Evolutionary conservation across 768 basidiomycete species (phyloP), one percentile per base, ranked within the genome.

Genomic region (Hortiboletus campestris): DNA sequence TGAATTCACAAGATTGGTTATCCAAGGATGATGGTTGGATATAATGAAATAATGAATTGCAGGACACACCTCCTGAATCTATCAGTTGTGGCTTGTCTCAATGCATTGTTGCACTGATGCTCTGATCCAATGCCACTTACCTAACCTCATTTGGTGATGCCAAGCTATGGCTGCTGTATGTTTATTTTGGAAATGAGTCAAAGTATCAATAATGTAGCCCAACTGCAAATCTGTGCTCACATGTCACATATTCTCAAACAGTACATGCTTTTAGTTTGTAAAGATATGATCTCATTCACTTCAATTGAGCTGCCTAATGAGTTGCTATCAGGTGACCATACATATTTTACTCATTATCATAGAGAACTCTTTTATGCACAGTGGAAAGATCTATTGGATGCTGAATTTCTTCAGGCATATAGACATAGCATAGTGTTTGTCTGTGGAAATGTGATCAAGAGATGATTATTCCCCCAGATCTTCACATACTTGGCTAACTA

Each of bases 181-280:
- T 52, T 7, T 45, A 29, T n/a, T 52, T 52, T 17, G 43, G 43
- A 45, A 52, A 52, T 1, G 20, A 52, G 13, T 52, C 35, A 3
- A 52, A 52, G 10, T 51, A 51, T 12, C 14, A 51, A 2, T n/a
- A n/a, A n/a, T n/a, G n/a, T n/a, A n/a, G n/a, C n/a, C 49, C 51
- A 20, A 45, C 12, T 4, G 12, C 34, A 2, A 35, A 51, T 5
- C 32, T 43, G 19, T 51, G 49, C 22, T 32, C 49, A 12, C 49
- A 51, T 17, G 41, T 6, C 3, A 32, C 31, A 9, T 51, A 51
- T 22, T 51, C 43, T n/a, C 49, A 25, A 10, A n/a, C n/a, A n/a
- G n/a, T n/a, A n/a, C 3, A 29, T n/a, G n/a, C 39, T n/a, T 11
- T 6, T 17, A n/a, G 9, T 13, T 22, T n/a, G n/a, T n/a, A n/a